Evolutionary conservation across 768 basidiomycete genomes (phyloP).

Genomic region (Suillus subalutaceus): DNA sequence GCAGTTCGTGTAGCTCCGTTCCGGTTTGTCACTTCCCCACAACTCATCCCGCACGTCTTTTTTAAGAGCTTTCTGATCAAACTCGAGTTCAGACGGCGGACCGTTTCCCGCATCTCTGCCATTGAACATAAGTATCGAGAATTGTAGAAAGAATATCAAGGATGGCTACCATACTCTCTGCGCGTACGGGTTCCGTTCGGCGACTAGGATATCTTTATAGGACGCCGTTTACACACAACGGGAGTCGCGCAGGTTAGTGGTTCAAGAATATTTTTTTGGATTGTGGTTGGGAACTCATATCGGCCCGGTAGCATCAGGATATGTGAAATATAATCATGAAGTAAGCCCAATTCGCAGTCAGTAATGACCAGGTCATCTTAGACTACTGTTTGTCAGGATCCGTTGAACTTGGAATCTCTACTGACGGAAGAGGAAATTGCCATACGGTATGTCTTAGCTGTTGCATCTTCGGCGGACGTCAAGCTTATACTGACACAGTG

Average conservation of each 20-base stretch:
- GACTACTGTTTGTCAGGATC: slow-evolving; percentile 61
- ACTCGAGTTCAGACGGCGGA: not conserved
- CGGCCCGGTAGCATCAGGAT: slow-evolving; percentile 21
- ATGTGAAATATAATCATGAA: slow-evolving; percentile 23
- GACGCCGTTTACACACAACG: not conserved
- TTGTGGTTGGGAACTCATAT: not conserved
- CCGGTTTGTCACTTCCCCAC: slow-evolving; percentile 1
- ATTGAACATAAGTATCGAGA: not conserved
- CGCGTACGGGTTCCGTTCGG: not conserved
- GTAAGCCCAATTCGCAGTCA: slow-evolving; percentile 18
- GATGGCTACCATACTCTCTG: not conserved
- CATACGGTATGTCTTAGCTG: slow-evolving; percentile 61
- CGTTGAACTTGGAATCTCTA: slow-evolving; percentile 75
- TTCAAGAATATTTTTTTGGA: not conserved
- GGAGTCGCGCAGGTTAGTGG: not conserved
- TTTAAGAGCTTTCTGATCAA: not conserved
- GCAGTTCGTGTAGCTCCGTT: not conserved
- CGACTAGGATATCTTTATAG: not conserved
- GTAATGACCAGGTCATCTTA: not conserved
- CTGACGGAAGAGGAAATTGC: slow-evolving; percentile 90
- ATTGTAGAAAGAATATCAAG: not conserved
- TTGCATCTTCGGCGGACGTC: not conserved
- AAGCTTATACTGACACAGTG: slow-evolving; percentile 44
- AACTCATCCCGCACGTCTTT: not conserved
- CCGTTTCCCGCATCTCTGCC: not conserved